Conservation (phyloP, 2,329 filamentous ascomycete species). For the Diplodia intermedia region DNA sequence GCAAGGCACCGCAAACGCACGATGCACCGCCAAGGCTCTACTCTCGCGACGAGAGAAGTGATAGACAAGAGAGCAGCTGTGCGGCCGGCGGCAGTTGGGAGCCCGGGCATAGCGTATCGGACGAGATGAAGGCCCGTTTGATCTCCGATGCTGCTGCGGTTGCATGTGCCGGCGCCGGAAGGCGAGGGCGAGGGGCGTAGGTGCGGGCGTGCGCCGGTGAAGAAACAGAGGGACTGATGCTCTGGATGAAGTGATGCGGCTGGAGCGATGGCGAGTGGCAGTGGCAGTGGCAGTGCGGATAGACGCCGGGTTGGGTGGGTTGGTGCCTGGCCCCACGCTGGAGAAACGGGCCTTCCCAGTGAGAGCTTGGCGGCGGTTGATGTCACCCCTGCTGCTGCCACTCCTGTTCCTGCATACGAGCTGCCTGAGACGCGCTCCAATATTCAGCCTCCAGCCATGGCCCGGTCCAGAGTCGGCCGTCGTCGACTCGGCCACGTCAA, state of each 20-base stretch:
- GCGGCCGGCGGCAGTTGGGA: neutral
- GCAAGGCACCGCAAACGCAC: too few relatives aligned
- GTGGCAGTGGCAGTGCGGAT: neutral
- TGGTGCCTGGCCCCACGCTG: slow-evolving; percentile 17
- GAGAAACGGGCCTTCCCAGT: slow-evolving; percentile 13
- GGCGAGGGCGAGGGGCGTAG: neutral
- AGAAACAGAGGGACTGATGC: neutral
- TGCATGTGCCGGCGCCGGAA: neutral
- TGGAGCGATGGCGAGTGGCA: slow-evolving; percentile 1
- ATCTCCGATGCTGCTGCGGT: slow-evolving; percentile 8
- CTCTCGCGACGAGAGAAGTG: slow-evolving; percentile 3
- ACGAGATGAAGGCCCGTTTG: slow-evolving; percentile 22
- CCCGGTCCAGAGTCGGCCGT: neutral
- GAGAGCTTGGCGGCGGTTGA: slow-evolving; percentile 17
- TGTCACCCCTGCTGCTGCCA: slow-evolving; percentile 6
- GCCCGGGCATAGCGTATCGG: neutral
- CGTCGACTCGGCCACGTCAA: neutral
- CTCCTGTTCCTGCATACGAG: slow-evolving; percentile 25
- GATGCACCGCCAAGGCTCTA: neutral
- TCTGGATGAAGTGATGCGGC: slow-evolving; percentile 10
- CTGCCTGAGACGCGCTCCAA: slow-evolving; percentile 13
- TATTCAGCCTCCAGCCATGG: neutral
- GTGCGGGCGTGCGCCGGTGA: neutral
- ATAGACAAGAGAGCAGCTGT: neutral
- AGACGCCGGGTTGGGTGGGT: slow-evolving; percentile 1